These are phyloP conservation scores for Pisolithus tinctorius DNA, from an alignment of 768 basidiomycete species.

Conservation along the genomic window DNA sequence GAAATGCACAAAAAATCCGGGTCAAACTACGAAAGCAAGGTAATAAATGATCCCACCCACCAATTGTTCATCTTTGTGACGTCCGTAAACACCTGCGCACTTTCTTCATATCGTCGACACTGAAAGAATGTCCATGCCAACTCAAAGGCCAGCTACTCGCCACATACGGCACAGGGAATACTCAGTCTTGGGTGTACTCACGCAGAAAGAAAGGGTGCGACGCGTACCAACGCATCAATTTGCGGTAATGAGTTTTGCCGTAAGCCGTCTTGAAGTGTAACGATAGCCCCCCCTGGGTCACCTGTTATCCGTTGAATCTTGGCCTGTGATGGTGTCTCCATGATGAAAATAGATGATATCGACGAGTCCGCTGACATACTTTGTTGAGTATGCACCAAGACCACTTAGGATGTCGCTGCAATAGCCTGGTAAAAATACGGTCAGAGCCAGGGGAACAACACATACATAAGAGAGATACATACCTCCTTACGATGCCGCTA, in stretches of 20 bases:
- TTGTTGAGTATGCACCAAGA: conserved; percentile 71
- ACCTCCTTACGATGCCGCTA: conserved; percentile 58
- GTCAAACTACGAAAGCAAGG: conserved; percentile 13
- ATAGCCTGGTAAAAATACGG: conserved; percentile 33
- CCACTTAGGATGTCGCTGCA: conserved; percentile 55
- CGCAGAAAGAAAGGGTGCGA: background rate
- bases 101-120: conserved; percentile 57
- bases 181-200: background rate
- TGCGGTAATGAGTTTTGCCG: conserved; percentile 55
- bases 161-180: background rate
- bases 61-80: conserved; percentile 67
- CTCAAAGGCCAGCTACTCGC: conserved; percentile 59
- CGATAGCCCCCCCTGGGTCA: conserved; percentile 60
- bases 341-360: background rate
- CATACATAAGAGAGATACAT: conserved; percentile 11
- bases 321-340: conserved; percentile 35
- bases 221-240: conserved; percentile 68
- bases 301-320: conserved; percentile 70
- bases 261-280: conserved; percentile 54
- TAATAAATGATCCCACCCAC: conserved; percentile 28
- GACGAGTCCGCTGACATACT: conserved; percentile 26
- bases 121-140: conserved; percentile 70
- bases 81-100: conserved; percentile 57
- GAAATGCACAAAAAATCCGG: background rate
- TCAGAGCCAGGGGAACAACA: background rate